Conservation (phyloP, 345 rosid species). For the sweet orange (Citrus sinensis) region DVS_A1.0 CM039165.1:180501-181000, state of each 20-base stretch:
- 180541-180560: not conserved
- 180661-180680: conserved; percentile 82
- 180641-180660: conserved; percentile 77
- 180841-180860: conserved; percentile 62
- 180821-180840: conserved; percentile 84
- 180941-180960: not conserved
- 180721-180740: not conserved
- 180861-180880: conserved; percentile 56
- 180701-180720: conserved; percentile 72
- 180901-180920: not conserved
- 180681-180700: conserved; percentile 59
- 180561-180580: not conserved
- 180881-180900: conserved; percentile 49
- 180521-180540: too few species aligned
- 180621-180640: conserved; percentile 48
- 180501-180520: conserved; percentile 18
- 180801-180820: conserved; percentile 40
- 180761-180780: not conserved
- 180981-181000: not conserved
- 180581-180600: not conserved
- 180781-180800: not conserved
- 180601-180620: not conserved
- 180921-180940: not conserved
- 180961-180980: not conserved
- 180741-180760: not conserved